Evolutionary conservation across 1,284 basidiomycete species (phyloP).

Genomic region (Serendipita sp.): DNA sequence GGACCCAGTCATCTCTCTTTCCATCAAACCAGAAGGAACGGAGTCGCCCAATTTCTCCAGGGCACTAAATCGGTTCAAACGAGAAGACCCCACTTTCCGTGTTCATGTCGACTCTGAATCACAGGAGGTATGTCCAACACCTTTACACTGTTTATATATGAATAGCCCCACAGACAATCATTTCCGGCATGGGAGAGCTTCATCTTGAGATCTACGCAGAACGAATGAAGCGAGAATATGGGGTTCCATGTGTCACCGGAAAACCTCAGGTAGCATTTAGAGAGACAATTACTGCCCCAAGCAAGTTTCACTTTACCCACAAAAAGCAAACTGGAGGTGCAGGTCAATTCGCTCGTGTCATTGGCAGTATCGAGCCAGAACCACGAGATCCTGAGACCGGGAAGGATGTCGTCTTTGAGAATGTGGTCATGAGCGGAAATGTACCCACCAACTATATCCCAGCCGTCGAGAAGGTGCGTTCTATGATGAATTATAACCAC

Average conservation of each 20-base stretch:
- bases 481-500: not conserved
- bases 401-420: conserved; percentile 81
- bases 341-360: conserved; percentile 90
- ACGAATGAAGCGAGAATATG: conserved; percentile 97
- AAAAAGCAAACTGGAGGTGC: conserved; percentile 98
- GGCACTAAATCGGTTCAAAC: conserved; percentile 94
- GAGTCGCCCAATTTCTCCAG: conserved; percentile 95
- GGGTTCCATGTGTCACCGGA: conserved; percentile 84
- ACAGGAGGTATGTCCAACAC: conserved; percentile 53
- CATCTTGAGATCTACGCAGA: conserved; percentile 99
- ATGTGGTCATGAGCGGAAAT: conserved; percentile 81
- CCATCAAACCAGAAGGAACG: conserved; percentile 81
- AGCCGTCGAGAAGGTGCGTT: conserved; percentile 76
- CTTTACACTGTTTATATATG: conserved; percentile 7
- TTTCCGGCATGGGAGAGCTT: conserved; percentile 98
- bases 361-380: conserved; percentile 89
- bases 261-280: conserved; percentile 96
- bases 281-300: conserved; percentile 77
- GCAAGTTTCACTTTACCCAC: conserved; percentile 85
- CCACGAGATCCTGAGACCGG: conserved; percentile 61
- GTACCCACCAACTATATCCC: conserved; percentile 89
- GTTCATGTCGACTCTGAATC: conserved; percentile 91
- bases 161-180: conserved; percentile 64
- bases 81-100: conserved; percentile 97
- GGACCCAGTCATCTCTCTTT: conserved; percentile 93